Base-by-base conservation (phyloP, 176 grass and related monocot species). In the Lolium multiflorum region DNA sequence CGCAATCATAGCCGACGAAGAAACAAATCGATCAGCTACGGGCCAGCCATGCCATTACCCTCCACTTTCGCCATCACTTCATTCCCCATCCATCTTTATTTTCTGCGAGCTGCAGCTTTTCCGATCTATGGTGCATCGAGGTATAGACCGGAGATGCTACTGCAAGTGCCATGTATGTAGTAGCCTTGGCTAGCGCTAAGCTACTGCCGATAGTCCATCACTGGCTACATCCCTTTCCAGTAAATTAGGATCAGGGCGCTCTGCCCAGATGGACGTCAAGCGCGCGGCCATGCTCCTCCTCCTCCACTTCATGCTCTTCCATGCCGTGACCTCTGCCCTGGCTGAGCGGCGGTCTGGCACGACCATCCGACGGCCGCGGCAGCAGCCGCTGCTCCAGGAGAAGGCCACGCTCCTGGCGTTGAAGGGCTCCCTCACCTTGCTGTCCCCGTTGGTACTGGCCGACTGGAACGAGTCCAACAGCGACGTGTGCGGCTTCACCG, bases 391-490 rank as follows among this genome's bases (percentile, higher is more conserved):
- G 17, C 55, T 76, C 20, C 86, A 52, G 39, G 96, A 95, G 61
- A 98, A 84, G 52, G 83, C 84, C 9, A 73, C 86, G 2, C 93
- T 98, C 4, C 79, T 98, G 38, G 73, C 88, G n/a, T 89, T 98
- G 78, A 98, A 92, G 74, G 83, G 35, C 37, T 63, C 51, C 6
- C 31, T 95, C 37, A 83, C 55, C 7, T 25, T 63, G 75, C 79
- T 83, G 12, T 31, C 87, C 7, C 83, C 85, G 56, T 41, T 48
- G 11, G 55, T 65, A 1, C 83, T 98, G 61, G 39, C 69, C 12
- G 84, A 95, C 86, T 98, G 96, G 96, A 94, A 95, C 18, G 86
- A 84, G 49, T 89, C 93, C 86, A 94, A 81, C 71, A 18, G 4
- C 55, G 20, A 89, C 17, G 91, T 95, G 7, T 98, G 96, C 78